Conservation (phyloP, 2,329 filamentous ascomycete genomes). For the Trichoderma breve region DNA sequence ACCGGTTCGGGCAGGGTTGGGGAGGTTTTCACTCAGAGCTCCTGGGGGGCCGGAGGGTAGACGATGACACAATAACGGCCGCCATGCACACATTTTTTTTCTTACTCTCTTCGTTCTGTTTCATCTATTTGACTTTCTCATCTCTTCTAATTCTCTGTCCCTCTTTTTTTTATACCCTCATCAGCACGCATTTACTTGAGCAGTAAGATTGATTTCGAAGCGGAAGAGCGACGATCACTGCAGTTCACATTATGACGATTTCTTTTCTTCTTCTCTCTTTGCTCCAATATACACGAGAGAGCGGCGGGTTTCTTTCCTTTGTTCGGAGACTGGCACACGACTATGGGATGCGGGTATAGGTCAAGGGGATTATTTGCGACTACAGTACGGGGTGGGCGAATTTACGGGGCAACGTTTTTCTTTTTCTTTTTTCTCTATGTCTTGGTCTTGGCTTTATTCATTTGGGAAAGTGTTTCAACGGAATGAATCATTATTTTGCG, state of each 20-base stretch:
- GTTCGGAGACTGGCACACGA: background rate
- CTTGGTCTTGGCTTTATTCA: background rate
- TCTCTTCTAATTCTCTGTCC: background rate
- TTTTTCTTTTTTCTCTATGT: background rate
- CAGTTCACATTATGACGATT: background rate
- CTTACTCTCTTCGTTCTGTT: background rate
- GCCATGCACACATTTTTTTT: background rate
- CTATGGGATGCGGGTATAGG: background rate
- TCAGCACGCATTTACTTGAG: slow-evolving; percentile 5
- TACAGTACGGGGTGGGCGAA: background rate
- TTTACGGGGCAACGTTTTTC: background rate
- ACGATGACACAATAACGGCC: slow-evolving; percentile 17
- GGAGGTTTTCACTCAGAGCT: background rate
- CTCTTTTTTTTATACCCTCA: slow-evolving; percentile 8
- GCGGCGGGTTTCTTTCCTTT: background rate
- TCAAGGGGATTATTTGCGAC: background rate
- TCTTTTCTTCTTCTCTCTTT: background rate
- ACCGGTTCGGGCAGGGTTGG: background rate
- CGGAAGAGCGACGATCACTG: slow-evolving; percentile 5
- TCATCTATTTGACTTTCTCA: background rate
- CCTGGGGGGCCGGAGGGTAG: background rate
- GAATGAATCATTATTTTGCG: background rate
- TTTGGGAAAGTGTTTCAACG: slow-evolving; percentile 7
- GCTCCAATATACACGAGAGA: background rate
- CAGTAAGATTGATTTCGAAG: background rate